Conservation (phyloP, 768 basidiomycete genomes). For the Mycena galopus region DNA sequence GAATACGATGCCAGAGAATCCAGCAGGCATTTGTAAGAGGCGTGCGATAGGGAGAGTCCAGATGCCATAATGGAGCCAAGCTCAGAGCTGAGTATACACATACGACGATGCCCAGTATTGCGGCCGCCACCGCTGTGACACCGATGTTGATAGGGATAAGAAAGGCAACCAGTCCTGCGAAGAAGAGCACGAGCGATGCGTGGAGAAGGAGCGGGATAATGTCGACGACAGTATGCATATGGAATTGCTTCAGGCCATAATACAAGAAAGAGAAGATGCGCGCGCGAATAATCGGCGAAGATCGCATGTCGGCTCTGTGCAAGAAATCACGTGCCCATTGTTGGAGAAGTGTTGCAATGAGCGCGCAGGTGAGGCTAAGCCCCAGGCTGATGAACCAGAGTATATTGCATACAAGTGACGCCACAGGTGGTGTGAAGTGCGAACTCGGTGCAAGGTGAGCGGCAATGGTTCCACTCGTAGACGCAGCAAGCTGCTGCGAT, state of each 20-base stretch:
- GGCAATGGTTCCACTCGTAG: neutral
- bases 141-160: neutral
- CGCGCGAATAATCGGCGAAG: too few relatives aligned
- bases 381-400: too few relatives aligned
- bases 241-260: too few relatives aligned
- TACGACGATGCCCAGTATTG: neutral
- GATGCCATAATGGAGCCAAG: neutral
- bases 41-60: neutral
- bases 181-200: neutral
- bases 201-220: neutral
- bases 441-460: neutral
- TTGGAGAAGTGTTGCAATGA: too few relatives aligned
- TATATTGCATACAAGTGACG: neutral
- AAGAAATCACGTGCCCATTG: too few relatives aligned
- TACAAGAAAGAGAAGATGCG: too few relatives aligned
- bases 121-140: neutral
- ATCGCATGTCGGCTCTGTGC: too few relatives aligned
- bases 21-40: too few relatives aligned
- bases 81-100: neutral
- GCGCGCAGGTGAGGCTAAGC: too few relatives aligned
- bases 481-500: neutral
- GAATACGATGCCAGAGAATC: neutral
- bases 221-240: too few relatives aligned
- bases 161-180: neutral
- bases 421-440: neutral